Evolutionary conservation across 108 stramenopile species (phyloP).

Genomic region (Nitzschia sp.): DNA sequence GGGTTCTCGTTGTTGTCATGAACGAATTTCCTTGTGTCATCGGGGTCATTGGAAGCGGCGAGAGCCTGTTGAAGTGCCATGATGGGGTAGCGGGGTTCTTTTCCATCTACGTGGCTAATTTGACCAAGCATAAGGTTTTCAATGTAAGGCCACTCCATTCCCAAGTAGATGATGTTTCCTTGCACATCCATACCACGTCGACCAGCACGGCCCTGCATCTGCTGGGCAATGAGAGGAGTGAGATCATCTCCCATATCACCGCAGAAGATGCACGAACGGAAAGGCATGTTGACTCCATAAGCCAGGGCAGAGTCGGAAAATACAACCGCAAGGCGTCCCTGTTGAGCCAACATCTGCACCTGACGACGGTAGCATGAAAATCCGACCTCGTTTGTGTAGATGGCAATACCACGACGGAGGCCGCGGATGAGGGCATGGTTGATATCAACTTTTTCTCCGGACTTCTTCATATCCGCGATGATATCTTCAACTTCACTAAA

Average conservation of each 20-base stretch:
- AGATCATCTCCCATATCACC: constrained; percentile 93
- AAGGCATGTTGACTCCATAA: constrained; percentile 99
- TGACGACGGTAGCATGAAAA: constrained; percentile 97
- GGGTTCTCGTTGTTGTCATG: constrained; percentile 59
- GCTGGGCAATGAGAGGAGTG: constrained; percentile 96
- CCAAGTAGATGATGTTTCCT: constrained; percentile 97
- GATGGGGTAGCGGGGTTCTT: constrained; percentile 94
- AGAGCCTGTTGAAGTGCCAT: constrained; percentile 90
- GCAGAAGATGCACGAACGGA: constrained; percentile 98
- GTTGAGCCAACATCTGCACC: constrained; percentile 96
- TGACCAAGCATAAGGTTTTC: constrained; percentile 98
- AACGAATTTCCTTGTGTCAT: constrained; percentile 69
- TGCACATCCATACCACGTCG: constrained; percentile 99
- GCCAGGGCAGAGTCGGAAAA: constrained; percentile 98
- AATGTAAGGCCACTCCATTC: constrained; percentile 96
- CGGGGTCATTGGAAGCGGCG: constrained; percentile 84
- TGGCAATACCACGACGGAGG: constrained; percentile 96
- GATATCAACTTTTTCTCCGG: constrained; percentile 86
- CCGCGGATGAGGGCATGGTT: constrained; percentile 97
- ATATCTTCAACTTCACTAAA: constrained; percentile 95
- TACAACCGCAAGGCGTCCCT: constrained; percentile 98
- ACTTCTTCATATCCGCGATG: constrained; percentile 92
- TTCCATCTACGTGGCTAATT: constrained; percentile 93
- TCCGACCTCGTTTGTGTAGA: constrained; percentile 98
- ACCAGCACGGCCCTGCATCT: constrained; percentile 99